Conservation (phyloP, 2,329 filamentous ascomycete species). For the Diaporthe sp. region DNA sequence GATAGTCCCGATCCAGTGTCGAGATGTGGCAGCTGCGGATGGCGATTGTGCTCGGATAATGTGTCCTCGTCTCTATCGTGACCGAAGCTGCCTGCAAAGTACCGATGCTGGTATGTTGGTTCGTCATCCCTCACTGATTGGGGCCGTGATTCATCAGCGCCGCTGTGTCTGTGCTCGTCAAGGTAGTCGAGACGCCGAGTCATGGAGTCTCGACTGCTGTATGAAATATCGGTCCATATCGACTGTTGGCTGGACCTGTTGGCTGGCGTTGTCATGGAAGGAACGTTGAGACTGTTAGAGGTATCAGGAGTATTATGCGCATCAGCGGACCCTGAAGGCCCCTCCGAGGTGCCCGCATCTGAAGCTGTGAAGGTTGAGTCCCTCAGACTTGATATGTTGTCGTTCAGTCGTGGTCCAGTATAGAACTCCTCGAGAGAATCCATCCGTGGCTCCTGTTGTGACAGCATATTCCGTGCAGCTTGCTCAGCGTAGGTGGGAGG, state of each 20-base stretch:
- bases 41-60: constrained; percentile 30
- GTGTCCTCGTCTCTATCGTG: constrained; percentile 19
- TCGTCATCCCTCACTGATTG: constrained; percentile 40
- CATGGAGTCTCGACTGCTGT: constrained; percentile 40
- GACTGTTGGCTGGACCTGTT: constrained; percentile 69
- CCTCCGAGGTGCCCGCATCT: constrained; percentile 48
- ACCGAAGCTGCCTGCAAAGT: constrained; percentile 28
- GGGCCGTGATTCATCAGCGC: constrained; percentile 51
- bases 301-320: constrained; percentile 53
- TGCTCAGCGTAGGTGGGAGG: constrained; percentile 41
- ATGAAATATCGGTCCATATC: constrained; percentile 72
- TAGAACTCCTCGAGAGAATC: constrained; percentile 52
- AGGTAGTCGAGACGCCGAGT: constrained; percentile 39
- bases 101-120: constrained; percentile 34
- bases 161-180: constrained; percentile 54
- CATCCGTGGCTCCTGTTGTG: constrained; percentile 41
- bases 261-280: constrained; percentile 57
- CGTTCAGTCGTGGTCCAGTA: constrained; percentile 48
- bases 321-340: constrained; percentile 46
- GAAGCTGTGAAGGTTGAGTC: constrained; percentile 50
- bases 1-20: constrained; percentile 66
- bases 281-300: constrained; percentile 62
- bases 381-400: constrained; percentile 52
- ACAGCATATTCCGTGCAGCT: constrained; percentile 36
- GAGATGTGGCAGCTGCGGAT: constrained; percentile 63